These are phyloP conservation scores for Extremus antarcticus DNA, from an alignment of 495 filamentous ascomycete genomes.

Conservation along the genomic window DNA sequence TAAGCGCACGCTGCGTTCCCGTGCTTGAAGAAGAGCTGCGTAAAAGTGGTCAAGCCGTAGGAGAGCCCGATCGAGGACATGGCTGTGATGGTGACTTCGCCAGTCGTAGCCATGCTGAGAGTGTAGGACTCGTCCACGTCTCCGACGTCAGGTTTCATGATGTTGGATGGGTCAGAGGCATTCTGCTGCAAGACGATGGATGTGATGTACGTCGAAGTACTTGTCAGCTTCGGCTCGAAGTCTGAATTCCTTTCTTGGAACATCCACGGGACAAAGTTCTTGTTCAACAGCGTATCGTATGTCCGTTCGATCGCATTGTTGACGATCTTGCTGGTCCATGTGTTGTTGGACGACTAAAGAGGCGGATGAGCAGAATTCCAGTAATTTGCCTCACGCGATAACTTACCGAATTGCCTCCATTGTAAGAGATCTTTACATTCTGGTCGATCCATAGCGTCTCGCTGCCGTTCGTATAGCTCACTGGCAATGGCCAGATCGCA, in stretches of 20 bases:
- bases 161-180: slow-evolving; percentile 38
- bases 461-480: slow-evolving; percentile 40
- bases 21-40: slow-evolving; percentile 64
- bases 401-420: slow-evolving; percentile 15
- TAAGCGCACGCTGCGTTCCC: slow-evolving; percentile 44
- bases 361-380: no score
- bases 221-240: slow-evolving; percentile 46
- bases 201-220: slow-evolving; percentile 38
- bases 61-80: slow-evolving; percentile 54
- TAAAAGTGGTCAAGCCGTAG: slow-evolving; percentile 57
- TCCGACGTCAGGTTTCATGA: slow-evolving; percentile 48
- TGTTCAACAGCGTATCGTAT: slow-evolving; percentile 43
- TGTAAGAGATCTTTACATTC: slow-evolving; percentile 44
- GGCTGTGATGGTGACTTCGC: slow-evolving; percentile 48
- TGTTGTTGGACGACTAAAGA: slow-evolving; percentile 1
- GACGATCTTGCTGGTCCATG: slow-evolving; percentile 24
- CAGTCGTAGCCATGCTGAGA: slow-evolving; percentile 42
- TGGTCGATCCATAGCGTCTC: slow-evolving; percentile 46
- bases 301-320: slow-evolving; percentile 36
- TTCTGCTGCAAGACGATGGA: slow-evolving; percentile 51
- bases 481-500: slow-evolving; percentile 53
- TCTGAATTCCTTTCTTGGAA: slow-evolving; percentile 47
- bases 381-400: neutral
- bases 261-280: slow-evolving; percentile 66
- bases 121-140: slow-evolving; percentile 65